Evolutionary conservation across 352 stramenopile species (phyloP).

Genomic region (Globisporangium paroecandrum): DNA sequence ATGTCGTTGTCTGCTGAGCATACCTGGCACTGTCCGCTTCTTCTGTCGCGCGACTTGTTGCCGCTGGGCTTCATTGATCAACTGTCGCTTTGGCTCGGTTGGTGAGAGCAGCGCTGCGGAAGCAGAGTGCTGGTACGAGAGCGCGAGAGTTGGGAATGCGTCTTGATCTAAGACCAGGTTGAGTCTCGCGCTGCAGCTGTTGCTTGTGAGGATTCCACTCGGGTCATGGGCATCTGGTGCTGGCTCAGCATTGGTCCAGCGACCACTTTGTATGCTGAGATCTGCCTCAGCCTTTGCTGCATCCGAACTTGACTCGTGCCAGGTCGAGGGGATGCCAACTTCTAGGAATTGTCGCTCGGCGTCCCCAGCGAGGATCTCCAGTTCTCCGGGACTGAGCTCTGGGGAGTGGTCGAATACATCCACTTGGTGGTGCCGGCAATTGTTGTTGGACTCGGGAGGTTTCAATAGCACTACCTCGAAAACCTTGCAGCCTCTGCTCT

Average conservation of each 20-base stretch:
- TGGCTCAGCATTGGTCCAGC: neutral
- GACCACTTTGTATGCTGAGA: neutral
- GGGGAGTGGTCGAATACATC: slow-evolving; percentile 18
- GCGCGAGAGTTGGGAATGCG: neutral
- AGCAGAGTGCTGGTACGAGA: neutral
- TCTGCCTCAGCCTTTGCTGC: neutral
- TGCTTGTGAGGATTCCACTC: neutral
- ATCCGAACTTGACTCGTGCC: neutral
- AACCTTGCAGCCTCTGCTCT: neutral
- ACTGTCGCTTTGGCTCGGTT: slow-evolving; percentile 15
- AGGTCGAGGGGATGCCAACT: slow-evolving; percentile 4
- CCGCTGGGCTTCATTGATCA: slow-evolving; percentile 13
- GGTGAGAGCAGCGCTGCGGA: slow-evolving; percentile 9
- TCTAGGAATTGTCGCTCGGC: slow-evolving; percentile 33
- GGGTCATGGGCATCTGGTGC: neutral
- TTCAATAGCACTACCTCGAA: slow-evolving; percentile 7
- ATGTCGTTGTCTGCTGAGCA: neutral
- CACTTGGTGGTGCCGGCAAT: neutral
- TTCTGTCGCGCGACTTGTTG: slow-evolving; percentile 12
- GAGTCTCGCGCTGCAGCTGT: neutral
- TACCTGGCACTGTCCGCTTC: slow-evolving; percentile 1
- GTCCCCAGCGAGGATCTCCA: slow-evolving; percentile 36
- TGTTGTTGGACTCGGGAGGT: neutral
- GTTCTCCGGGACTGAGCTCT: slow-evolving; percentile 20
- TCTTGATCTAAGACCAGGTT: slow-evolving; percentile 14